A percentile compares a stretch with the other conserved stretches of the same genome.
Conservation (phyloP, 1,284 basidiomycete genomes). For the Microbotryum silenes-acaulis region DNA sequence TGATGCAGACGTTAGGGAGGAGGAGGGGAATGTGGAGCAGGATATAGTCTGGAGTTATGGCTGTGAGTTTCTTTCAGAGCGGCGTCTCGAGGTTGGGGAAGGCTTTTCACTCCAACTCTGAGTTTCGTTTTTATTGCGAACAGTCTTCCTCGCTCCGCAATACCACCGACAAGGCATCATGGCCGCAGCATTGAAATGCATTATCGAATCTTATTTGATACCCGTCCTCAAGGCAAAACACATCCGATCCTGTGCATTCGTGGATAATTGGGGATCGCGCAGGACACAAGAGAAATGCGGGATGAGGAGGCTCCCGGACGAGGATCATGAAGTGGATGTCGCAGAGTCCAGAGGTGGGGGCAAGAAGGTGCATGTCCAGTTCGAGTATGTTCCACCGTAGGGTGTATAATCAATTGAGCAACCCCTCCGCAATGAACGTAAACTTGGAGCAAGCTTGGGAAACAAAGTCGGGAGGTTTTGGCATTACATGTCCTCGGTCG, state of each 20-base stretch:
- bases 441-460: background rate
- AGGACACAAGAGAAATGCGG: constrained; percentile 18
- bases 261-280: constrained; percentile 4
- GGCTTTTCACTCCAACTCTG: background rate
- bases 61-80: constrained; percentile 3
- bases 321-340: background rate
- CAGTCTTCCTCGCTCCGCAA: constrained; percentile 12
- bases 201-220: background rate
- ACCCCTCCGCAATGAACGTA: background rate
- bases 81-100: too few species aligned
- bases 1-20: background rate
- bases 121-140: too few species aligned
- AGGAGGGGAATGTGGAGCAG: background rate
- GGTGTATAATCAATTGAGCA: background rate
- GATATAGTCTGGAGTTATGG: constrained; percentile 19
- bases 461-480: background rate
- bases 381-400: background rate
- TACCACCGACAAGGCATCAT: constrained; percentile 16
- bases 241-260: constrained; percentile 12
- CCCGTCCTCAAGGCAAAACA: constrained; percentile 2
- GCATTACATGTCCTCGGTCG: constrained; percentile 30
- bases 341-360: constrained; percentile 11
- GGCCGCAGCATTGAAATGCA: constrained; percentile 2
- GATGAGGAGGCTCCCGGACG: background rate
- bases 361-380: background rate